A percentile compares a stretch with the other conserved stretches of the same genome.
Conservation (phyloP, 2,329 filamentous ascomycete species). For the Mariannaea elegans region DNA sequence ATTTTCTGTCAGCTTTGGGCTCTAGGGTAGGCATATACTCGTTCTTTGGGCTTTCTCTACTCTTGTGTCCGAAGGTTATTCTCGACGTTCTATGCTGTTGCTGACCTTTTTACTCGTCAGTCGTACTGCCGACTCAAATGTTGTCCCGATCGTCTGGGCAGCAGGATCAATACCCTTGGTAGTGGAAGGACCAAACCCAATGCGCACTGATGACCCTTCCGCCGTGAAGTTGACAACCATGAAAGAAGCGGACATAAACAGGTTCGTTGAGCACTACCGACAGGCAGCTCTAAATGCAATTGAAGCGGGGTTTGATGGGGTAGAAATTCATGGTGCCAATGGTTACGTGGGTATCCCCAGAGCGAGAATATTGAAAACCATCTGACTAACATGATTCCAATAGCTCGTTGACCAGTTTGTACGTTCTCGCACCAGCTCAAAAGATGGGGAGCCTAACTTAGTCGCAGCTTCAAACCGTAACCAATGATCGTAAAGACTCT, state of each 20-base stretch:
- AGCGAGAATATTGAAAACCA: not conserved
- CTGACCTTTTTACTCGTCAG: constrained; percentile 19
- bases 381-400: constrained; percentile 13
- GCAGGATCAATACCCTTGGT: constrained; percentile 28
- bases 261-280: constrained; percentile 67
- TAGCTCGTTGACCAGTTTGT: constrained; percentile 65
- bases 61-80: constrained; percentile 40
- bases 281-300: constrained; percentile 64
- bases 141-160: constrained; percentile 30
- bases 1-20: constrained; percentile 73
- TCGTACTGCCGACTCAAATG: constrained; percentile 31
- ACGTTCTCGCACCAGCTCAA: not conserved
- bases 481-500: constrained; percentile 60
- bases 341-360: constrained; percentile 58
- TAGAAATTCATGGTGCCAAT: constrained; percentile 69
- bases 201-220: constrained; percentile 17
- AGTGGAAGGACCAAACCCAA: constrained; percentile 10
- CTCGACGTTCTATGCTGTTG: not conserved
- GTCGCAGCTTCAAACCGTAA: constrained; percentile 49
- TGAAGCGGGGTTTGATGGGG: constrained; percentile 73
- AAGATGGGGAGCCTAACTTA: not conserved
- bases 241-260: constrained; percentile 70
- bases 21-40: constrained; percentile 62
- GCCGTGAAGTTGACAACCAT: constrained; percentile 56
- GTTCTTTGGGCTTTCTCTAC: no score